phyloP scores from a whole-genome alignment of 2,329 filamentous ascomycete species.

The Aspergillus melleus region DNA sequence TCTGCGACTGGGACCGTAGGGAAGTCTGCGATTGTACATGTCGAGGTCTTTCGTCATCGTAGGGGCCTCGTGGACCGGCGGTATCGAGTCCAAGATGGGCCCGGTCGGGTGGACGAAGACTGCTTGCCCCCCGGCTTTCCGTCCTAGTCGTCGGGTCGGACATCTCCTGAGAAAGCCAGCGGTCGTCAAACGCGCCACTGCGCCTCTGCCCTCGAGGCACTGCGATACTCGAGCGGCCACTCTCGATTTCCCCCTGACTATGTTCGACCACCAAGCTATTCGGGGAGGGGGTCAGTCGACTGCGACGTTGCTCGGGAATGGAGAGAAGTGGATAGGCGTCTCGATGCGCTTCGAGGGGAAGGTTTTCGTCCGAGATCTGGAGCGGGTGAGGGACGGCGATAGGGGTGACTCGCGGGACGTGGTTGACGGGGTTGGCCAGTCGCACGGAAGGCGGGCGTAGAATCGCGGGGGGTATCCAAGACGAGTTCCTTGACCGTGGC shows the following conservation, averaged over 20 bases:
- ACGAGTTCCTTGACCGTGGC: constrained; percentile 13
- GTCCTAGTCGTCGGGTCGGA: constrained; percentile 26
- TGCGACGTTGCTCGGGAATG: constrained; percentile 58
- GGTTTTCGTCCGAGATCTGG: constrained; percentile 35
- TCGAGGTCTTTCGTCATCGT: constrained; percentile 31
- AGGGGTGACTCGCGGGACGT: constrained; percentile 56
- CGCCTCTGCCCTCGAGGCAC: constrained; percentile 48
- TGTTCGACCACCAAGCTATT: constrained; percentile 51
- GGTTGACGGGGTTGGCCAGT: constrained; percentile 63
- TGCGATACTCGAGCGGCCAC: constrained; percentile 53
- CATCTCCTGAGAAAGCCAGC: constrained; percentile 25
- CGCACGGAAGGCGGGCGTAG: constrained; percentile 48
- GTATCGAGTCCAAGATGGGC: constrained; percentile 29
- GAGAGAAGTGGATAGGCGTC: constrained; percentile 59
- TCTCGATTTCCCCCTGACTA: constrained; percentile 47
- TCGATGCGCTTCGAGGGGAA: constrained; percentile 36
- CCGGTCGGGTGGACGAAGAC: constrained; percentile 31
- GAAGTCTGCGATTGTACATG: constrained; percentile 44
- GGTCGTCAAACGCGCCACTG: constrained; percentile 29
- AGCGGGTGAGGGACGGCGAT: constrained; percentile 42
- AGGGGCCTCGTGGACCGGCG: constrained; percentile 9
- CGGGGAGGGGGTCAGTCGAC: constrained; percentile 49
- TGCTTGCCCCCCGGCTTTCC: constrained; percentile 27
- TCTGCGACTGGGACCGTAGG: constrained; percentile 41
- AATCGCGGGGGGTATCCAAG: constrained; percentile 22